Evolutionary conservation across 2,329 filamentous ascomycete genomes (phyloP), one percentile per base, ranked within the genome.

Genomic region (Epichloe elymi): DNA sequence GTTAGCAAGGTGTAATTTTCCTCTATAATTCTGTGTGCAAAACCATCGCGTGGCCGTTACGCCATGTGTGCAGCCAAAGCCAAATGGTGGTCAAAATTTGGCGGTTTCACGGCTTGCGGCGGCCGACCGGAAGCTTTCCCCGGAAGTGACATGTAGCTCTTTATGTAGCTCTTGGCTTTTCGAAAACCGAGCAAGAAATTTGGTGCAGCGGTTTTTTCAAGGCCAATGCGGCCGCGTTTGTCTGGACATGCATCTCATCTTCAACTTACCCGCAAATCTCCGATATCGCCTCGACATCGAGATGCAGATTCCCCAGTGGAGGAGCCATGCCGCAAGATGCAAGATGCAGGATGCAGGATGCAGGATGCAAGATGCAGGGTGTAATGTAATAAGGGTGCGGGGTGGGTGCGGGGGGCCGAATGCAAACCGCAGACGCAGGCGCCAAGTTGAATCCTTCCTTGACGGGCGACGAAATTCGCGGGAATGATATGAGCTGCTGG

Each of bases 211-310:
- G 23, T 7, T 26, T 7, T 26, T 26, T 26, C 23, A 7, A 26
- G 26, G 26, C 7, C 26, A 26, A 26, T 26, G 7, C 26, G 26
- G 7, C 8, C 7, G 26, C 26, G 10, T 30, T 10, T 30, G 26
- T 8, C 26, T 10, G 26, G 26, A 30, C 26, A 30, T 30, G 26
- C 3, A 36, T 48, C 26, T 17, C 35, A 40, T 26, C 8, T 17
- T 35, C 5, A 23, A 60, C 79, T 60, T 67, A 86, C 84, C 85
- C 91, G 69, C 85, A 89, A 60, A 96, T 96, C 50, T 91, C 91
- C 59, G 88, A 94, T 61, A 96, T 82, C 54, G 90, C 89, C 64
- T 93, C 87, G 54, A 95, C 83, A 66, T 95, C 86, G 58, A 96
- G 74, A 67, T 86, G 84, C 55, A 80, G 65, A n/a, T 70, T 73